These are phyloP conservation scores for Aureobasidium subglaciale DNA, from an alignment of 2,329 filamentous ascomycete species.

Conservation along the genomic window DNA sequence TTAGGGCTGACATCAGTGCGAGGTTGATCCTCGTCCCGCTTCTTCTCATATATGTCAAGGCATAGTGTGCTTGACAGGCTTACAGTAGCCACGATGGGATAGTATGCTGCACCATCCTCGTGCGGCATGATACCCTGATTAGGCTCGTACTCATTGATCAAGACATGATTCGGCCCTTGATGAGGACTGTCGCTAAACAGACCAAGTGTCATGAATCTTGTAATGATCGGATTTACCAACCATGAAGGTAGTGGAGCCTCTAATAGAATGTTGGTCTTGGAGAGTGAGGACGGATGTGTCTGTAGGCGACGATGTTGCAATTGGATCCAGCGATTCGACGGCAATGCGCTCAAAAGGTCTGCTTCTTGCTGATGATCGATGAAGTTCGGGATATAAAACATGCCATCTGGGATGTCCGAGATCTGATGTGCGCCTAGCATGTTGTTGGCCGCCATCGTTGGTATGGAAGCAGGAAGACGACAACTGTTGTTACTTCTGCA, in stretches of 20 bases:
- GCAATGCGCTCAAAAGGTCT: constrained; percentile 50
- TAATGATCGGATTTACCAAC: constrained; percentile 63
- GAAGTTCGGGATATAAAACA: constrained; percentile 84
- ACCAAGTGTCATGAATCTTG: constrained; percentile 43
- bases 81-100: constrained; percentile 82
- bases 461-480: too few species aligned
- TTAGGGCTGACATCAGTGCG: constrained; percentile 47
- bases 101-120: constrained; percentile 84
- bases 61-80: constrained; percentile 74
- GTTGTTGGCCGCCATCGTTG: background rate
- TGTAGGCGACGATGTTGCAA: constrained; percentile 86
- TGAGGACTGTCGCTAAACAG: constrained; percentile 64
- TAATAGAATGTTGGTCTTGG: constrained; percentile 66
- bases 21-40: constrained; percentile 30
- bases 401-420: constrained; percentile 50
- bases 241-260: constrained; percentile 67
- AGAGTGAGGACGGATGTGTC: constrained; percentile 79
- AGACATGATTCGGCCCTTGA: constrained; percentile 72
- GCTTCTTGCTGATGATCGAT: constrained; percentile 69
- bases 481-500: too few species aligned
- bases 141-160: constrained; percentile 85
- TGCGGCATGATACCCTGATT: constrained; percentile 96
- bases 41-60: constrained; percentile 59
- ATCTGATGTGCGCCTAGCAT: constrained; percentile 32
- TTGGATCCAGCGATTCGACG: constrained; percentile 64